These are phyloP conservation scores for Raphanus raphanistrum DNA, from an alignment of 345 rosid genomes.

Conservation along the genomic window DNA sequence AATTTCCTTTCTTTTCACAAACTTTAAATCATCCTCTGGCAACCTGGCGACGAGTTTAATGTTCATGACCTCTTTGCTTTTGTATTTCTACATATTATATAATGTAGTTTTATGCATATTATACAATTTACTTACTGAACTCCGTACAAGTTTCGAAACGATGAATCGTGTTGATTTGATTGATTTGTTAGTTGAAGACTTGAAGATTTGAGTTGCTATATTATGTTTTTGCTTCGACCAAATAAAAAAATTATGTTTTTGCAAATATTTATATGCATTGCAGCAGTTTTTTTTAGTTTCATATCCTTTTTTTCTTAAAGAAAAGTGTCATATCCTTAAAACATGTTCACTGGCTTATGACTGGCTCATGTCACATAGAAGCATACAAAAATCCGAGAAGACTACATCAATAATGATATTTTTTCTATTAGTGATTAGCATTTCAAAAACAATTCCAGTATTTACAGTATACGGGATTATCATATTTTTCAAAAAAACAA, in stretches of 20 bases:
- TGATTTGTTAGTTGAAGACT: not conserved
- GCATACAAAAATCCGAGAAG: not conserved
- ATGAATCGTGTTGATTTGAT: conserved; percentile 12
- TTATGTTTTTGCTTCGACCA: not conserved
- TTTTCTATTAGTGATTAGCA: not conserved
- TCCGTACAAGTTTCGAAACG: not conserved
- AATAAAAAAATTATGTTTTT: too few relatives aligned
- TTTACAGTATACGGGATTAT: not conserved
- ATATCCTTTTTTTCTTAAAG: not conserved
- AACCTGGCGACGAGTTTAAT: conserved; percentile 9
- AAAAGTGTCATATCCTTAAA: not conserved
- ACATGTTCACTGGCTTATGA: not conserved
- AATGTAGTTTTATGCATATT: not conserved
- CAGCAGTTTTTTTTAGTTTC: conserved; percentile 9
- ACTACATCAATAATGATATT: too few relatives aligned
- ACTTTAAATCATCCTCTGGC: not conserved
- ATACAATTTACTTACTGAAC: not conserved
- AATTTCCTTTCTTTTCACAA: not conserved
- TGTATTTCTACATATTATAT: not conserved
- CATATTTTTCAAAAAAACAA: not conserved
- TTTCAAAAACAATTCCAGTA: not conserved
- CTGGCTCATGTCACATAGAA: not conserved
- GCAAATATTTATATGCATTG: not conserved
- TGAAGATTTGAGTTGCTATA: not conserved
- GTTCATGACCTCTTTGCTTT: not conserved